Conservation (phyloP, 2,329 filamentous ascomycete genomes). For the Stagonosporopsis chrysanthemi region DNA sequence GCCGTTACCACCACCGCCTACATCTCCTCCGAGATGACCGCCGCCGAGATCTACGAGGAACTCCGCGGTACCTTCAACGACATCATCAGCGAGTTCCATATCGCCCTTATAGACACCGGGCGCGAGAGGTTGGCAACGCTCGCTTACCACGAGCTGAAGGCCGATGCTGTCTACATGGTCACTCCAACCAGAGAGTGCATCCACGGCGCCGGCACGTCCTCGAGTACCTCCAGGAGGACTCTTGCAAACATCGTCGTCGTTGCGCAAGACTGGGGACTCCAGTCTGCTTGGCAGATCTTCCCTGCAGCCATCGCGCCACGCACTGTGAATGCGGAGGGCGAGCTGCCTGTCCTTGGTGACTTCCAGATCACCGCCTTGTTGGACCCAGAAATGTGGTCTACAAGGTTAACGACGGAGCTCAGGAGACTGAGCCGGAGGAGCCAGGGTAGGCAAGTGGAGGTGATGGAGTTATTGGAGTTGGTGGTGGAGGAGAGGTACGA, state of each 20-base stretch:
- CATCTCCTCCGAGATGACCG: background rate
- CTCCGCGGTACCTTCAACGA: background rate
- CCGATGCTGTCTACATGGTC: background rate
- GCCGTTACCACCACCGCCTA: background rate
- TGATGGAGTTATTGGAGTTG: background rate
- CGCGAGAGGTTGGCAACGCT: background rate
- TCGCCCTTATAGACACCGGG: background rate
- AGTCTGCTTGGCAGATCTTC: background rate
- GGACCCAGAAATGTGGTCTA: background rate
- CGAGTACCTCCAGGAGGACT: background rate
- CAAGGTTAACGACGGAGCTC: background rate
- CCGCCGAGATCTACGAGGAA: background rate
- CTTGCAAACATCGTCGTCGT: background rate
- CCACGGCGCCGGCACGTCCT: background rate
- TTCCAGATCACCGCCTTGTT: background rate
- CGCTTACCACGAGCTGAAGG: background rate
- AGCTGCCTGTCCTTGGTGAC: background rate
- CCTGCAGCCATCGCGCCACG: background rate
- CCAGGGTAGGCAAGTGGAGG: background rate
- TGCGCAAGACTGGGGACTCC: background rate
- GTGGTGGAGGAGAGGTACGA: background rate
- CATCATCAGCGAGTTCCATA: background rate
- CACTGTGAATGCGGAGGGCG: background rate
- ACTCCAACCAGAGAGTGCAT: background rate
- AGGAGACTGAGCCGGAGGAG: background rate